Evolutionary conservation across 2,329 filamentous ascomycete species (phyloP).

Genomic region (Colletotrichum sp.): DNA sequence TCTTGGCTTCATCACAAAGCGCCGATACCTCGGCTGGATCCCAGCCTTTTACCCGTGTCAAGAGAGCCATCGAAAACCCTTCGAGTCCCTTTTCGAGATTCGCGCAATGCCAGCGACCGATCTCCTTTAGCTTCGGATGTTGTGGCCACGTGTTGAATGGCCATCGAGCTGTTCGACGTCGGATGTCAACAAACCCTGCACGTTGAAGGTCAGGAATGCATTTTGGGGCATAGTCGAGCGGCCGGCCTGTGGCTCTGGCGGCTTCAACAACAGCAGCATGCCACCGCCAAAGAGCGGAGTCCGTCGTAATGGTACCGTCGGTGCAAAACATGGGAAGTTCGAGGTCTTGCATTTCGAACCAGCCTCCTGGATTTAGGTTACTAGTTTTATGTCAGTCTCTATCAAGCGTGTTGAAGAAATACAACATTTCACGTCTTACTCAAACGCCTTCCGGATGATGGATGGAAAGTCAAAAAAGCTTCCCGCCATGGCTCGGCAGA

Average conservation of each 20-base stretch:
- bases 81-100: constrained; percentile 37
- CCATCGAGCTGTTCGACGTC: not conserved
- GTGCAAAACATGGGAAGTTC: constrained; percentile 32
- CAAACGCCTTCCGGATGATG: not conserved
- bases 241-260: constrained; percentile 30
- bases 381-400: not conserved
- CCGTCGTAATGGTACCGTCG: constrained; percentile 31
- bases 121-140: constrained; percentile 19
- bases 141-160: constrained; percentile 24
- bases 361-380: constrained; percentile 35
- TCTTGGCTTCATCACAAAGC: constrained; percentile 25
- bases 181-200: constrained; percentile 1
- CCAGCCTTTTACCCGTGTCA: constrained; percentile 42
- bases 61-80: constrained; percentile 37
- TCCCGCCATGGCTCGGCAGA: constrained; percentile 35
- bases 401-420: not conserved
- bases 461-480: constrained; percentile 25
- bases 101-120: constrained; percentile 24
- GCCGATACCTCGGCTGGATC: constrained; percentile 28
- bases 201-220: constrained; percentile 26
- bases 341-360: constrained; percentile 34
- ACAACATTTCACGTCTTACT: not conserved
- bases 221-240: constrained; percentile 27
- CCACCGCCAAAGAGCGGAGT: constrained; percentile 34
- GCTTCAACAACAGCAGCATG: constrained; percentile 31